phyloP scores from a whole-genome alignment of 129 eudicot species.

The Escallonia herrerae region DNA sequence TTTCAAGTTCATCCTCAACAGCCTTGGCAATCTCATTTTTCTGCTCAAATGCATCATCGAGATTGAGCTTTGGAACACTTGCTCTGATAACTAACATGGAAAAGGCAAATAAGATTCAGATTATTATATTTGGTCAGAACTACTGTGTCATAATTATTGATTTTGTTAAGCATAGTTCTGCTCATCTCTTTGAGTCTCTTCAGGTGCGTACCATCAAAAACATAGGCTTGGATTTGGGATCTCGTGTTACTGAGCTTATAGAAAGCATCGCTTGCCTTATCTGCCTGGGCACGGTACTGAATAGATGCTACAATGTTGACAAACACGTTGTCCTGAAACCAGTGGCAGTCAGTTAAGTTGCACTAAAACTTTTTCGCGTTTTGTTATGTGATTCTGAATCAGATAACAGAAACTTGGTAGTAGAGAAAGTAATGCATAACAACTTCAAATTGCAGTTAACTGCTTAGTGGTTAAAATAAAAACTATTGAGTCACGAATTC shows the following conservation, averaged over 20 bases:
- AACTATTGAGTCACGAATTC: no score
- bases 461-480: no score
- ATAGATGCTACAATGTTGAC: constrained; percentile 89
- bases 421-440: no score
- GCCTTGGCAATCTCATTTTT: constrained; percentile 90
- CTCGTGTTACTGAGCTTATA: constrained; percentile 76
- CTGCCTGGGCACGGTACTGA: constrained; percentile 75
- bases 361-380: neutral
- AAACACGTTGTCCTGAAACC: constrained; percentile 77
- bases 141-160: neutral
- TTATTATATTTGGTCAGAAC: neutral
- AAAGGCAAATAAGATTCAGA: constrained; percentile 2
- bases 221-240: constrained; percentile 85
- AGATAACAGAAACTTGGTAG: no score
- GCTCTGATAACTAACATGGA: constrained; percentile 66
- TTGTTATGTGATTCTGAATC: no score
- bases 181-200: neutral
- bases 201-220: constrained; percentile 63
- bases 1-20: constrained; percentile 81
- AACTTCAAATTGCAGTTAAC: no score
- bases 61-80: constrained; percentile 70
- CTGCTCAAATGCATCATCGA: constrained; percentile 87
- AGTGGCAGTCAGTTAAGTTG: constrained; percentile 4
- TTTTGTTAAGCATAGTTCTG: no score
- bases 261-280: constrained; percentile 83